These are phyloP conservation scores for Clavispora asparagi DNA, from an alignment of 805 yeast genomes.

Conservation along the genomic window DNA sequence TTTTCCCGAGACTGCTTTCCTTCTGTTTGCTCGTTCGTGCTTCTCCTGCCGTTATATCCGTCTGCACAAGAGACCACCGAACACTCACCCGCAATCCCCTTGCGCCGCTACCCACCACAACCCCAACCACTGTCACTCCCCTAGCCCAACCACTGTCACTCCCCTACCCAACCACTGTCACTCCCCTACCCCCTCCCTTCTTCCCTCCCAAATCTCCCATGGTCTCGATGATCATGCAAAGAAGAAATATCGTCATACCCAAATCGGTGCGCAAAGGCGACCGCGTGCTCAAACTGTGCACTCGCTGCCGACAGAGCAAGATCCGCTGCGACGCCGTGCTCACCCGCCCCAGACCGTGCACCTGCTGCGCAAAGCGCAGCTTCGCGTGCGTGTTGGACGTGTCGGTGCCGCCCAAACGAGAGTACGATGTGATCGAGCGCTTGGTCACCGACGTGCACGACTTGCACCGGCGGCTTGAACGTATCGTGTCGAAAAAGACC, in stretches of 20 bases:
- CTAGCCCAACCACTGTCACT: no score
- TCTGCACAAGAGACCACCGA: no score
- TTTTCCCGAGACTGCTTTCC: no score
- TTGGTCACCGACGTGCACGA: conserved; percentile 10
- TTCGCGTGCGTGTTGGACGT: conserved; percentile 51
- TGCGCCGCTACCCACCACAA: no score
- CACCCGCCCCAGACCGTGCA: conserved; percentile 52
- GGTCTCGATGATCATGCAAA: conserved; percentile 14
- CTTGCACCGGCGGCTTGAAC: conserved; percentile 11
- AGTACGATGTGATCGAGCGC: conserved; percentile 10
- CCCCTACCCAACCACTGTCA: no score
- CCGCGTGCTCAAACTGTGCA: conserved; percentile 47
- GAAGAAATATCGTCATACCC: conserved; percentile 10
- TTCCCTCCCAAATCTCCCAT: no score
- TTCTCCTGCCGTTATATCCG: no score
- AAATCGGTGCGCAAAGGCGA: conserved; percentile 11
- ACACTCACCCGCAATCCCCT: no score
- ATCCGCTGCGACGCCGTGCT: conserved; percentile 56
- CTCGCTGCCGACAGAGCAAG: conserved; percentile 61
- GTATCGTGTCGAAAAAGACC: conserved; percentile 8
- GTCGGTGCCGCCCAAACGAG: conserved; percentile 23
- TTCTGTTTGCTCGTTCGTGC: no score
- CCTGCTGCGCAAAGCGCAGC: conserved; percentile 50
- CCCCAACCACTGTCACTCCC: no score
- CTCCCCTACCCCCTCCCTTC: no score